Percentiles rank a stretch among this genome's conserved stretches.
These are phyloP conservation scores for Metschnikowia kunwiensis DNA, from an alignment of 805 yeast species.

Conservation along the genomic window DNA sequence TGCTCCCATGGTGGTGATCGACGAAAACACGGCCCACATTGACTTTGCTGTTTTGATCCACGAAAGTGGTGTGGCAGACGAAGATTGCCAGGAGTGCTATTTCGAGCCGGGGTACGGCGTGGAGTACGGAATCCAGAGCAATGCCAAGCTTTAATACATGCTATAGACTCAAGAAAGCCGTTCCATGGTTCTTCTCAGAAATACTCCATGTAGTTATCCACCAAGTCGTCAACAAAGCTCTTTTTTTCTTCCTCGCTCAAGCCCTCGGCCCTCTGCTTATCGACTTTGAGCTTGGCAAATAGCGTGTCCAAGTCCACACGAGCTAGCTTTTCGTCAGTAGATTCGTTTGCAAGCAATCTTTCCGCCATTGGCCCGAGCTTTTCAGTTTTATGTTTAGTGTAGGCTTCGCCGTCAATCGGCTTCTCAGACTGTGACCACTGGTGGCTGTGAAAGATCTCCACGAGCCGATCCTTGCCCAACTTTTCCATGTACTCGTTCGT, in stretches of 20 bases:
- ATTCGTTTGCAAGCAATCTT: conserved; percentile 18
- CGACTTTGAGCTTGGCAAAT: conserved; percentile 32
- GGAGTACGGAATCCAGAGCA: conserved; percentile 17
- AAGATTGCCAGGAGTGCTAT: conserved; percentile 79
- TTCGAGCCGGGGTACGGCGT: conserved; percentile 57
- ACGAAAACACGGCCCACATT: conserved; percentile 44
- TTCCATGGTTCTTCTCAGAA: too few species aligned
- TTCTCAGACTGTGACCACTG: conserved; percentile 40
- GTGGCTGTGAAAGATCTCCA: conserved; percentile 47
- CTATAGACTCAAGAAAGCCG: too few species aligned
- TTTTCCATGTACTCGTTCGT: conserved; percentile 43
- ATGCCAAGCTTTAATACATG: conserved; percentile 7
- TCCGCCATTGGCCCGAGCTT: conserved; percentile 26
- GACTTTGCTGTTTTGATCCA: conserved; percentile 89
- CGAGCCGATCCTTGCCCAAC: conserved; percentile 41
- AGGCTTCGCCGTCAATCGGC: conserved; percentile 11
- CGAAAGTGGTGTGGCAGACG: conserved; percentile 75
- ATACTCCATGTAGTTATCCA: conserved; percentile 40
- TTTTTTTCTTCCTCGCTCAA: conserved; percentile 28
- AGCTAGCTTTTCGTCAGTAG: conserved; percentile 5
- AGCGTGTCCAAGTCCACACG: conserved; percentile 29
- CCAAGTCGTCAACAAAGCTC: conserved; percentile 31
- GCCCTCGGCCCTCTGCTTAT: conserved; percentile 29
- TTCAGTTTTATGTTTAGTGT: conserved; percentile 22
- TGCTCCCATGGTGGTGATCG: conserved; percentile 91